Percentiles rank a stretch among this genome's conserved stretches.
phyloP scores from a whole-genome alignment of 2,329 filamentous ascomycete genomes.

The Sarocladiaceae sp. region DNA sequence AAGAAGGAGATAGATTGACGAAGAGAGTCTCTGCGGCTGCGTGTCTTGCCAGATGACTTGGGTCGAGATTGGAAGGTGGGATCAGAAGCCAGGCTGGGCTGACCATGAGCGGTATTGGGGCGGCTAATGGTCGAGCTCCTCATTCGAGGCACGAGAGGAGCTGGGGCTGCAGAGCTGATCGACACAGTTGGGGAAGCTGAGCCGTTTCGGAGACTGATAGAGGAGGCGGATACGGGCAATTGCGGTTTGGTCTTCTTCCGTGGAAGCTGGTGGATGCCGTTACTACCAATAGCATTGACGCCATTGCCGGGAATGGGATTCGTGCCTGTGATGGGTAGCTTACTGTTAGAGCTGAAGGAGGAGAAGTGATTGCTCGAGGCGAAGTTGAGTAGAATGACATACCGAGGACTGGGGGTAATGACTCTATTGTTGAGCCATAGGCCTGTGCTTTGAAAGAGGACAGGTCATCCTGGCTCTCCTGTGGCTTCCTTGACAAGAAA shows the following conservation, averaged over 20 bases:
- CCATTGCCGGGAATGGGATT: conserved; percentile 13
- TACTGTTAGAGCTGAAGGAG: too few relatives aligned
- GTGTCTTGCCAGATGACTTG: conserved; percentile 9
- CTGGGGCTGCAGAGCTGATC: conserved; percentile 4
- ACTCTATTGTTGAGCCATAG: conserved; percentile 10
- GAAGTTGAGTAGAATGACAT: background rate
- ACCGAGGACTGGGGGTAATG: conserved; percentile 12
- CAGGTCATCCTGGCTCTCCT: background rate
- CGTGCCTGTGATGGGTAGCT: conserved; percentile 4
- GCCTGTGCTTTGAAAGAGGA: conserved; percentile 10
- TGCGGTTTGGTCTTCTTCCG: conserved; percentile 10
- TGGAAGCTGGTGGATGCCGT: conserved; percentile 10
- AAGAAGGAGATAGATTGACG: background rate
- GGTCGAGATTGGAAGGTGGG: conserved; percentile 8
- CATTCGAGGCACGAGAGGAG: conserved; percentile 4
- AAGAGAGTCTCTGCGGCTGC: conserved; percentile 1
- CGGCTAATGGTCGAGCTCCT: conserved; percentile 9
- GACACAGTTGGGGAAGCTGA: background rate
- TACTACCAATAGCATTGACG: conserved; percentile 11
- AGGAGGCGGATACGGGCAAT: background rate
- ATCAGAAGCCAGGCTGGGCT: background rate
- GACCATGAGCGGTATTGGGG: conserved; percentile 11
- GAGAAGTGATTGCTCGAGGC: background rate
- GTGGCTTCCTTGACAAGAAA: conserved; percentile 8
- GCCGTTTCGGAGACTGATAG: background rate